These are phyloP conservation scores for Xylaria sp. DNA, from an alignment of 2,329 filamentous ascomycete species.

Conservation along the genomic window DNA sequence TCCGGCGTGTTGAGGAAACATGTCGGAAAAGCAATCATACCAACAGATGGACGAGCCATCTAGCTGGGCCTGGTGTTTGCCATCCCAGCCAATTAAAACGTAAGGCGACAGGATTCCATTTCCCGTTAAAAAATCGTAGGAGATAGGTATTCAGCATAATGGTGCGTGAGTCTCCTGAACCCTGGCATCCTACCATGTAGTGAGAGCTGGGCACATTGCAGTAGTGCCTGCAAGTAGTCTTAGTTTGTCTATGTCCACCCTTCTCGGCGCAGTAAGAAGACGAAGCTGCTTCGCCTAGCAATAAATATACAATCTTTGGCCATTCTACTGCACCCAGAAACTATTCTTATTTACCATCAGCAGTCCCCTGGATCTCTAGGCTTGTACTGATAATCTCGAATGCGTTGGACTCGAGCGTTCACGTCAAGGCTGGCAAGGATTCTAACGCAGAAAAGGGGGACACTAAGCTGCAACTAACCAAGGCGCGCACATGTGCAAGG, in stretches of 20 bases:
- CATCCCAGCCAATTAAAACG: too few species aligned
- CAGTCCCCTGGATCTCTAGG: not conserved
- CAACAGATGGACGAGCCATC: too few species aligned
- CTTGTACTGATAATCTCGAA: not conserved
- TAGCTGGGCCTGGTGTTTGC: not conserved
- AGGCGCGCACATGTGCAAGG: too few species aligned
- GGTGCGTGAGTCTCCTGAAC: not conserved
- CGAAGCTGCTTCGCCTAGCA: not conserved
- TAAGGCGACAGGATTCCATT: too few species aligned
- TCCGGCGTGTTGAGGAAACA: not conserved
- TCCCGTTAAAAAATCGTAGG: too few species aligned
- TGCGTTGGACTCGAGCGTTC: not conserved
- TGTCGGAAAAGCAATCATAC: too few species aligned
- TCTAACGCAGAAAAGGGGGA: not conserved
- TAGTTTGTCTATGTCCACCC: slow-evolving; percentile 4
- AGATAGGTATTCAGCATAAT: too few species aligned
- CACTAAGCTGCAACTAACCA: too few species aligned
- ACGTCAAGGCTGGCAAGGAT: not conserved
- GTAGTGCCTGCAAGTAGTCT: slow-evolving; percentile 14
- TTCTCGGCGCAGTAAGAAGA: not conserved
- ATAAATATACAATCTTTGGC: not conserved
- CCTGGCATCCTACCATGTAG: too few species aligned
- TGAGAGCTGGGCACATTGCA: not conserved
- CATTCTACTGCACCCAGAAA: not conserved
- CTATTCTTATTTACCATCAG: not conserved